Base-by-base conservation (phyloP, 129 eudicot genomes). In the Cynara cardunculus region DNA sequence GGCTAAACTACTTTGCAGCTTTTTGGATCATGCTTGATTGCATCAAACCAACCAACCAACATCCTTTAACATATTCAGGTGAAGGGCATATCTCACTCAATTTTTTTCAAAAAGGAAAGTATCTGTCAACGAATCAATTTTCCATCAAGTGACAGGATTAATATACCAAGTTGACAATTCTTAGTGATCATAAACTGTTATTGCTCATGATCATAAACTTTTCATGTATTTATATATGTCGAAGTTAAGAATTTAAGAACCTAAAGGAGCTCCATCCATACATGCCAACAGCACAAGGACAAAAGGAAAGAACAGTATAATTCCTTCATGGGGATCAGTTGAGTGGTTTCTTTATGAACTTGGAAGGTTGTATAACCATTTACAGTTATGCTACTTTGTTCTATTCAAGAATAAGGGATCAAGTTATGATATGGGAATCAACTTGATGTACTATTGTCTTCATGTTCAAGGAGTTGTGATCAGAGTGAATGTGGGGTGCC, bases 271-370 rank as follows among this genome's bases (percentile, higher is more conserved):
- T 75, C 76, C 80, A 75, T 74, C 53, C 69, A 34, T 80, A 68
- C 75, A 82, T 22, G 72, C 64, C 77, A 82, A 75, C 27, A 72
- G 59, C 77, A 75, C 71, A 82, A 68, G 73, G 81, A 75, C 85
- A 69, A 82, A 69, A 49, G 64, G 65, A 75, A 69, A 31, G 41
- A 66, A 81, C 13, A 53, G 21, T 49, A 75, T 71, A 81, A 24
- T 35, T 35, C 39, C 75, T 82, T 53, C 75, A 67, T 81, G 74
- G 28, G 76, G 85, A 46, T 82, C 76, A 32, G 71, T 25, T 75
- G 75, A 81, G 85, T 75, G 85, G 65, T 67, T 25, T 75, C 72
- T 81, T 82, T 82, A 75, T 82, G 30, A 75, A 46, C 25, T 31
- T 49, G n/a, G 46, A 82, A 82, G 31, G 76, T 82, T 68, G 80